Conservation (phyloP, 129 eudicot species). For the Logfia minima region DNA sequence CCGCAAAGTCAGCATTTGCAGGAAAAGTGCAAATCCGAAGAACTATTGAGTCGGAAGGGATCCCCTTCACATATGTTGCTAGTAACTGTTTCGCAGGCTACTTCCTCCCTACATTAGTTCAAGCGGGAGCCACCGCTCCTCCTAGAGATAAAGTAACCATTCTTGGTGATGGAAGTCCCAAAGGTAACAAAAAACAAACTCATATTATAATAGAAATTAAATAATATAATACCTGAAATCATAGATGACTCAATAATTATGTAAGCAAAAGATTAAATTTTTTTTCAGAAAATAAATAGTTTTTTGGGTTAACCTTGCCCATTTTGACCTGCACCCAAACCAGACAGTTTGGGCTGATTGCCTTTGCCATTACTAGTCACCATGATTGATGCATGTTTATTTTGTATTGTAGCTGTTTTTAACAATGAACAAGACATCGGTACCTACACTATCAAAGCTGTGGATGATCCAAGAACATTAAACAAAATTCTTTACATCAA, state of each 20-base stretch:
- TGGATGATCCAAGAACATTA: slow-evolving; percentile 82
- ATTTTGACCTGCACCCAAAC: neutral
- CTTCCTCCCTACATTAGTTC: slow-evolving; percentile 53
- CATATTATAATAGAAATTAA: neutral
- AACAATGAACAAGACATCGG: slow-evolving; percentile 70
- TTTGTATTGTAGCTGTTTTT: slow-evolving; percentile 44
- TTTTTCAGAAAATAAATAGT: neutral
- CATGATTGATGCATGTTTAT: neutral
- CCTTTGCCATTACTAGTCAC: neutral
- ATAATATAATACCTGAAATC: no score
- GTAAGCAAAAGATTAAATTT: no score
- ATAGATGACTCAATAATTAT: no score
- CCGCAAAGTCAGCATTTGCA: slow-evolving; percentile 50
- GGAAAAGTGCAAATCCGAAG: slow-evolving; percentile 55
- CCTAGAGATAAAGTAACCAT: slow-evolving; percentile 70
- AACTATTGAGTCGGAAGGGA: slow-evolving; percentile 59
- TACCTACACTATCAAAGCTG: slow-evolving; percentile 69
- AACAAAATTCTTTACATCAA: slow-evolving; percentile 68
- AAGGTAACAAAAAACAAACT: slow-evolving; percentile 39
- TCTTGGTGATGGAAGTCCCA: slow-evolving; percentile 65
- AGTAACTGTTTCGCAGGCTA: slow-evolving; percentile 64
- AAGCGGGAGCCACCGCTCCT: slow-evolving; percentile 58
- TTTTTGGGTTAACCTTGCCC: neutral
- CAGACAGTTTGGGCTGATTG: neutral
- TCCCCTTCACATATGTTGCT: slow-evolving; percentile 60